Evolutionary conservation across 192 early-diverging fungal genomes (phyloP).

Genomic region (Coemansia erecta): DNA sequence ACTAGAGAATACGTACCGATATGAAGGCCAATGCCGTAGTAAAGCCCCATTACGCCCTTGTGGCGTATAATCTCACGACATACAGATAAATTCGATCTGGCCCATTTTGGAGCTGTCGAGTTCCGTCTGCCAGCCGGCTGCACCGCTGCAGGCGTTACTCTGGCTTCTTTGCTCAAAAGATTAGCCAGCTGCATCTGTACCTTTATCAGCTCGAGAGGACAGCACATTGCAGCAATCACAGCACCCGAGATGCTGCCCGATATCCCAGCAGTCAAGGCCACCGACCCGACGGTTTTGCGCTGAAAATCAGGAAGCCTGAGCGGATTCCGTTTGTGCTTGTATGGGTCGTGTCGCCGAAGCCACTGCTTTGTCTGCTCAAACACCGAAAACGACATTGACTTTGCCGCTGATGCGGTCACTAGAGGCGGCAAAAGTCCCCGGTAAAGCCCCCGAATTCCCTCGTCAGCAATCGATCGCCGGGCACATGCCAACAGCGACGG

Average conservation of each 20-base stretch:
- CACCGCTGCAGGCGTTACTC: conserved; percentile 4
- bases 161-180: conserved; percentile 53
- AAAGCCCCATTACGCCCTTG: conserved; percentile 34
- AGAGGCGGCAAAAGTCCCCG: conserved; percentile 81
- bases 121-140: neutral
- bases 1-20: conserved; percentile 30
- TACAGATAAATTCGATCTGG: conserved; percentile 39
- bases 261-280: conserved; percentile 48
- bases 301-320: conserved; percentile 37
- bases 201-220: conserved; percentile 77
- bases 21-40: conserved; percentile 46
- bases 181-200: conserved; percentile 71
- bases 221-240: conserved; percentile 65
- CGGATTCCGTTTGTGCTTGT: neutral
- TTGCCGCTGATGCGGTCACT: conserved; percentile 79
- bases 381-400: conserved; percentile 87
- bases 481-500: conserved; percentile 75
- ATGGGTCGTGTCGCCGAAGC: conserved; percentile 40
- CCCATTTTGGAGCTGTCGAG: conserved; percentile 26
- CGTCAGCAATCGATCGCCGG: conserved; percentile 68
- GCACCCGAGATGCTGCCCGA: conserved; percentile 64
- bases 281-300: conserved; percentile 44
- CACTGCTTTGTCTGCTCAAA: conserved; percentile 73
- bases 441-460: conserved; percentile 85
- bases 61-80: conserved; percentile 39